Conservation (phyloP, 2,329 filamentous ascomycete species). For the Pestalotiopsis sp. region DNA sequence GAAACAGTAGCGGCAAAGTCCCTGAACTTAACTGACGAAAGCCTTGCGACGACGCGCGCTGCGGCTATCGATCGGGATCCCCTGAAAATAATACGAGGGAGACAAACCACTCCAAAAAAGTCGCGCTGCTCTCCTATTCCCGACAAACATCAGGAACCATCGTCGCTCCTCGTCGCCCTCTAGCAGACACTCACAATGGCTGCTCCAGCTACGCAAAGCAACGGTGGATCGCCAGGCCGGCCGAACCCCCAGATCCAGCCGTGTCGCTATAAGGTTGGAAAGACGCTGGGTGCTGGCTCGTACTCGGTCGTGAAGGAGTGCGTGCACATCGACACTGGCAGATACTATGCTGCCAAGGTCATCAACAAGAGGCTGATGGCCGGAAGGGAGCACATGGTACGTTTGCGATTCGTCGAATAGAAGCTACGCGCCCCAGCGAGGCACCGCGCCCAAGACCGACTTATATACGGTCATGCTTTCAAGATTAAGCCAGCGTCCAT, state of each 20-base stretch:
- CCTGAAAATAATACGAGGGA: neutral
- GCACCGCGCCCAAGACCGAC: neutral
- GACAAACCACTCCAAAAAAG: neutral
- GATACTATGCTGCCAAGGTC: constrained; percentile 98
- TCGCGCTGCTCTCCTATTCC: neutral
- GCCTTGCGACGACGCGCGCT: constrained; percentile 2
- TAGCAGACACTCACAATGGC: neutral
- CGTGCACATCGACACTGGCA: constrained; percentile 95
- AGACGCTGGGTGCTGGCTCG: constrained; percentile 93
- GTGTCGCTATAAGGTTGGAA: constrained; percentile 97
- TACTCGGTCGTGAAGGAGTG: constrained; percentile 99
- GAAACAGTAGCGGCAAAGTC: constrained; percentile 8
- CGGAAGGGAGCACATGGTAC: constrained; percentile 95
- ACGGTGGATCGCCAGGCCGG: constrained; percentile 28
- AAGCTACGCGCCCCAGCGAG: neutral
- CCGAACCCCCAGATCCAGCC: constrained; percentile 76
- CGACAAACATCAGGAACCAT: neutral
- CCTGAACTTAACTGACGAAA: constrained; percentile 4
- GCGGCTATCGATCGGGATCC: neutral
- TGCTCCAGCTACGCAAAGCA: constrained; percentile 24
- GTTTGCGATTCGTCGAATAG: constrained; percentile 20
- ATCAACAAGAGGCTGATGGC: constrained; percentile 99
- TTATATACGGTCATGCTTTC: neutral
- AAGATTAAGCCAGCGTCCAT: neutral
- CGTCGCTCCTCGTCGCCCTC: neutral